A percentile compares a stretch with the other conserved stretches of the same genome.
Conservation (phyloP, 169 alveolate genomes). For the Perkinsus chesapeaki region DNA sequence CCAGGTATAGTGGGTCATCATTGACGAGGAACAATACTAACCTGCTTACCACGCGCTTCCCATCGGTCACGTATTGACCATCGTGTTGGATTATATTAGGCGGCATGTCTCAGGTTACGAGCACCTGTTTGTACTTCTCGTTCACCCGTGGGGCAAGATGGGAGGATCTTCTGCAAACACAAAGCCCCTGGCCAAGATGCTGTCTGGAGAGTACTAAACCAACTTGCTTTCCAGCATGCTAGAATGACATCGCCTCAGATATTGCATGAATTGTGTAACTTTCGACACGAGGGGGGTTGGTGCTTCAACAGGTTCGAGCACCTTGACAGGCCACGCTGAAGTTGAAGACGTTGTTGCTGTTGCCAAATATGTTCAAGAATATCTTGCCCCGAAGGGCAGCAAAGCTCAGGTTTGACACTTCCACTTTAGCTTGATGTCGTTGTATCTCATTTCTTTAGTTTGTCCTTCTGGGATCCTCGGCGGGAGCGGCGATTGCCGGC, state of each 20-base stretch:
- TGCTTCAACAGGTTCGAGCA: neutral
- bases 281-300: neutral
- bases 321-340: neutral
- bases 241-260: no score
- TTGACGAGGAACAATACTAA: neutral
- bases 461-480: neutral
- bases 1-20: no score
- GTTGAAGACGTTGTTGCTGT: neutral
- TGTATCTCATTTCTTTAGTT: neutral
- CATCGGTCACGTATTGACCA: no score
- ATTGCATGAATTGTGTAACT: neutral
- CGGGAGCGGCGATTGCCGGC: neutral
- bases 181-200: neutral
- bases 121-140: neutral
- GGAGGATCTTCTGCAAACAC: neutral
- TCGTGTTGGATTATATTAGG: no score
- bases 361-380: neutral
- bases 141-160: neutral
- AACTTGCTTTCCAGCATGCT: no score
- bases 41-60: no score
- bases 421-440: neutral
- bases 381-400: neutral
- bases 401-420: neutral
- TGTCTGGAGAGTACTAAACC: neutral
- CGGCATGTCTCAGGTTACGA: neutral